Evolutionary conservation across 371 early-diverging fungal genomes (phyloP), one percentile per base, ranked within the genome.

Genomic region (Saksenaea vasiformis): DNA sequence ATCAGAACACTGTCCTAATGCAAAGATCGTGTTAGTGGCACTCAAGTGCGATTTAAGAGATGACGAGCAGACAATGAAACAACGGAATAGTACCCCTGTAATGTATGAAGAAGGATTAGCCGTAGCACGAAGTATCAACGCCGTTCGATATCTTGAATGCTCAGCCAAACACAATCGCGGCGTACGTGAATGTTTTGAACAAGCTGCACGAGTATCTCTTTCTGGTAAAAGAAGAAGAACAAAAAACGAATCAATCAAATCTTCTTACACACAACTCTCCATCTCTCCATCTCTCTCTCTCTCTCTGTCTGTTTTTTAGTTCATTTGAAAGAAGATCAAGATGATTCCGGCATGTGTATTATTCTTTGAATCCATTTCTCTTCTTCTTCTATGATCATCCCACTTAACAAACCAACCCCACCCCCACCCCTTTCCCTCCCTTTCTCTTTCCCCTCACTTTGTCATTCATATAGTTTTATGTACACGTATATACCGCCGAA

Each of bases 31-130:
- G 5, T 56, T 87, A 22, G 80, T 84, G 5, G 87, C 83, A 22
- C 71, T 84, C 22, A 87, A 87, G 69, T 83, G 82, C 59, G 87
- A 87, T 71, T 65, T 87, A 37, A 67, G 87, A 55, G 73, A 77
- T 35, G 81, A 81, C 54, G 69, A 71, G 34, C 34, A 58, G 8
- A 53, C 63, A 9, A 66, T 63, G 31, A 37, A 60, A 37, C 56
- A 63, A 43, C 43, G 54, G 31, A 67, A 71, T 17, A 43, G 31
- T 13, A 62, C 44, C 17, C 73, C 82, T 3, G 69, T 84, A 4
- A 36, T 74, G 31, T 84, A 82, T 61, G 78, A 84, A 63, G 79
- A 84, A 81, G 84, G 84, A 5, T 37, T 80, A 22, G 71, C 59
- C 9, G 73, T 81, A 24, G 84, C 84, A 2, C 71, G 70, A 57